phyloP scores from a whole-genome alignment of 2,329 filamentous ascomycete species.

The Diaporthe velutina region DNA sequence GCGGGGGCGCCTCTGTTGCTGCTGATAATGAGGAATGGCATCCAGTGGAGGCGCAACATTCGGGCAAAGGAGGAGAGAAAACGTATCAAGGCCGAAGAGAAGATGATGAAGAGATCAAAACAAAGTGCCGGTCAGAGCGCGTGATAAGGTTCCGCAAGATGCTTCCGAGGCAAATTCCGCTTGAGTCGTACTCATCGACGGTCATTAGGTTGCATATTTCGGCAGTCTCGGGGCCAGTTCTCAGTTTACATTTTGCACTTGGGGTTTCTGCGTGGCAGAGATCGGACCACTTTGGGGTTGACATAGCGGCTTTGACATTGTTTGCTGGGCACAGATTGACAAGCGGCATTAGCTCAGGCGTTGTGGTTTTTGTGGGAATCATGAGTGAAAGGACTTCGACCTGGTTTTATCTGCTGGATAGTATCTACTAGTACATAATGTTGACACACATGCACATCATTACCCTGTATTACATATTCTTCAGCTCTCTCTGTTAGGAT shows the following conservation, averaged over 20 bases:
- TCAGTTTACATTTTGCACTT: background rate
- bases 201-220: background rate
- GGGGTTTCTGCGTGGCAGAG: background rate
- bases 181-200: background rate
- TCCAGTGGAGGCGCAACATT: slow-evolving; percentile 56
- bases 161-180: background rate
- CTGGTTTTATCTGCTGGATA: background rate
- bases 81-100: slow-evolving; percentile 35
- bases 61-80: slow-evolving; percentile 46
- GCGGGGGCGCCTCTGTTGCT: slow-evolving; percentile 55
- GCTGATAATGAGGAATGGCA: slow-evolving; percentile 56
- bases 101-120: background rate
- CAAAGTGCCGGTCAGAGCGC: background rate
- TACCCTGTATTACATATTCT: too few species aligned
- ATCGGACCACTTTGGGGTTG: background rate
- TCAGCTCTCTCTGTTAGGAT: background rate
- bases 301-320: background rate
- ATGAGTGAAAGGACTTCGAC: background rate
- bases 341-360: slow-evolving; percentile 12
- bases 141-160: background rate
- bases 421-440: background rate
- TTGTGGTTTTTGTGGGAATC: background rate
- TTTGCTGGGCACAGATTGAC: slow-evolving; percentile 1
- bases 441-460: background rate
- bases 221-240: background rate